phyloP scores from a whole-genome alignment of 345 rosid species.

The Salix brachista region DNA sequence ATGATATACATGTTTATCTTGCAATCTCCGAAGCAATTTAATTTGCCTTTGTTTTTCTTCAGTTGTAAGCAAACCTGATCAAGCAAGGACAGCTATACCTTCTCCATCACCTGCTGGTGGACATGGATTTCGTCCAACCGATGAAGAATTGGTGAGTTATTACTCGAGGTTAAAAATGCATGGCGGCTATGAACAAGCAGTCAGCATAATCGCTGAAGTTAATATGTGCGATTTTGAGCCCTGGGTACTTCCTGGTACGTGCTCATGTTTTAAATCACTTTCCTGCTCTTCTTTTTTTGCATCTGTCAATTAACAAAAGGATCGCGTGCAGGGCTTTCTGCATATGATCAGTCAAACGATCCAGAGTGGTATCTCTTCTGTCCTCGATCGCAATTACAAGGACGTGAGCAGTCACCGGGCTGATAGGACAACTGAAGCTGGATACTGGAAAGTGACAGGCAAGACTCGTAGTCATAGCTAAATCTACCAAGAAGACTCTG shows the following conservation, averaged over 20 bases:
- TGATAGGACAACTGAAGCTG: constrained; percentile 3
- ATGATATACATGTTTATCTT: too few species aligned
- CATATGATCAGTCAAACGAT: constrained; percentile 13
- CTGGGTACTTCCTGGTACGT: constrained; percentile 38
- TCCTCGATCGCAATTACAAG: constrained; percentile 2
- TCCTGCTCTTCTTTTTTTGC: background rate
- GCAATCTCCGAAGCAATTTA: background rate
- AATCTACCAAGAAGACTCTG: constrained; percentile 4
- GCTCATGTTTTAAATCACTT: background rate
- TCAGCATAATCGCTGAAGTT: constrained; percentile 26
- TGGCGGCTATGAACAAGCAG: background rate
- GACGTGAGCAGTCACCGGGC: background rate
- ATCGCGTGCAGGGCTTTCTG: background rate
- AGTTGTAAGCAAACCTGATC: background rate
- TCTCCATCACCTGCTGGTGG: background rate
- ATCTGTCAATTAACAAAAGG: background rate
- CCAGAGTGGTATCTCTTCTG: constrained; percentile 12
- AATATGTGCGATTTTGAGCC: constrained; percentile 40
- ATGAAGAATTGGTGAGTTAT: too few species aligned
- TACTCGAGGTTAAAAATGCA: constrained; percentile 29
- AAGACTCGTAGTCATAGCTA: background rate
- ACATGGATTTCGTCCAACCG: too few species aligned
- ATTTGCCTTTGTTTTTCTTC: background rate
- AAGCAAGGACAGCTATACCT: too few species aligned
- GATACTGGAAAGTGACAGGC: constrained; percentile 20